Base-by-base conservation (phyloP, 2,329 filamentous ascomycete genomes). In the Verticillium nonalfalfae region DNA sequence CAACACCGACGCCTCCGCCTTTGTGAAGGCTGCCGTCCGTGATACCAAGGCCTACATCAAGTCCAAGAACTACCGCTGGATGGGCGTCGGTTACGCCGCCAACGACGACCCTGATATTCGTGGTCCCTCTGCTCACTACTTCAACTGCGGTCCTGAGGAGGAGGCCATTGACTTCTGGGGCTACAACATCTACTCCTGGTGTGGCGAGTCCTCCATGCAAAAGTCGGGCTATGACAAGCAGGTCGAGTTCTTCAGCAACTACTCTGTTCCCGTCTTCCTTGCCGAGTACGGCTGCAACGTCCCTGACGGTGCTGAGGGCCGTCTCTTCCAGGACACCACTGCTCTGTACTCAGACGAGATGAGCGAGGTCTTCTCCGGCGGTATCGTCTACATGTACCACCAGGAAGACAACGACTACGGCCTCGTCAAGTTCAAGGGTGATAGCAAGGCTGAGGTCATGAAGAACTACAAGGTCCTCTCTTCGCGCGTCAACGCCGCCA, bases 171-270 rank as follows among this genome's bases (percentile, higher is more conserved):
- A 99, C 78, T 98, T 96, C 83, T 99, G 93, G 91, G 95, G 95
- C 63, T 98, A 98, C 89, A 99, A 99, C 84, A 97, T 98, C 79
- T 99, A 99, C 85, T 96, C 93, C 59, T 99, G 95, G 95, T 99
- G 95, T 75, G 95, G 94, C 68, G 76, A 93, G 68, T 96, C 91
- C 72, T 86, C 81, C 70, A 95, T 90, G 79, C 72, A 81, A 39
- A 73, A 82, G 63, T 97, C 95, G 3, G 91, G 92, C 60, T 99
- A 93, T 78, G 82, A 89, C 66, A 83, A 87, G 61, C 90, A 94
- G 74, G 93, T 93, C 68, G 76, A 91, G 67, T 94, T 97, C 79
- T 99, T 97, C 81, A 75, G 81, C 63, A 86, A 89, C 73, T 99
- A 95, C 83, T 91, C 91, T 10, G 91, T 98, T 3, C 95, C 95